phyloP scores from a whole-genome alignment of 2,329 filamentous ascomycete species.

The Chaetomiaceae sp. region DNA sequence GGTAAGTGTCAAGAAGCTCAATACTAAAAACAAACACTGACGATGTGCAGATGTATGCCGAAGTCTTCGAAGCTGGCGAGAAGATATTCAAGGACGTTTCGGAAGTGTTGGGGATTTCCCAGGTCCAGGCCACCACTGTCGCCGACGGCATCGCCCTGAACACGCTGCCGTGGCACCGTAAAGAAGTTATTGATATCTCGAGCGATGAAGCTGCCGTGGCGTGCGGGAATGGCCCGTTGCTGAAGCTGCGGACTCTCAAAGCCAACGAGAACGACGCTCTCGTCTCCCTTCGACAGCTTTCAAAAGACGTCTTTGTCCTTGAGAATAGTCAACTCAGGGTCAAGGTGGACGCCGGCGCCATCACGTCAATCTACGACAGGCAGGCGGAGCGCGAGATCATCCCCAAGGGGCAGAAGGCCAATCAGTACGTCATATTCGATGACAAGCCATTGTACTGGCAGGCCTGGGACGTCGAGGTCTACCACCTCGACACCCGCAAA shows the following conservation, averaged over 20 bases:
- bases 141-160: conserved; percentile 64
- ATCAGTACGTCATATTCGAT: conserved; percentile 91
- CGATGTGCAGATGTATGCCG: conserved; percentile 61
- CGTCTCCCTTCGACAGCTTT: conserved; percentile 48
- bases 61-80: conserved; percentile 73
- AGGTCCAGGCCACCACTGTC: conserved; percentile 37
- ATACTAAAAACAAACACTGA: conserved; percentile 28
- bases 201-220: conserved; percentile 49
- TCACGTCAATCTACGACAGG: conserved; percentile 80
- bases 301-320: conserved; percentile 66
- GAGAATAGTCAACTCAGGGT: conserved; percentile 73
- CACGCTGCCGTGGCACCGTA: conserved; percentile 80
- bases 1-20: conserved; percentile 37
- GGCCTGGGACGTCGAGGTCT: conserved; percentile 97
- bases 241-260: conserved; percentile 49
- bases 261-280: conserved; percentile 39
- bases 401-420: conserved; percentile 67
- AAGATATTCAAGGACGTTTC: conserved; percentile 67
- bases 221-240: conserved; percentile 49
- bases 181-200: conserved; percentile 65
- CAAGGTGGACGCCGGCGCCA: conserved; percentile 66
- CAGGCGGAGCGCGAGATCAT: conserved; percentile 71
- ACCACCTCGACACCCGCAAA: conserved; percentile 80
- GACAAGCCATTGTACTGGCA: conserved; percentile 98
- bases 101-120: conserved; percentile 58